Percentiles rank a stretch among this genome's conserved stretches.
phyloP scores from a whole-genome alignment of 2,329 filamentous ascomycete genomes.

The Aspergillus texensis region DNA sequence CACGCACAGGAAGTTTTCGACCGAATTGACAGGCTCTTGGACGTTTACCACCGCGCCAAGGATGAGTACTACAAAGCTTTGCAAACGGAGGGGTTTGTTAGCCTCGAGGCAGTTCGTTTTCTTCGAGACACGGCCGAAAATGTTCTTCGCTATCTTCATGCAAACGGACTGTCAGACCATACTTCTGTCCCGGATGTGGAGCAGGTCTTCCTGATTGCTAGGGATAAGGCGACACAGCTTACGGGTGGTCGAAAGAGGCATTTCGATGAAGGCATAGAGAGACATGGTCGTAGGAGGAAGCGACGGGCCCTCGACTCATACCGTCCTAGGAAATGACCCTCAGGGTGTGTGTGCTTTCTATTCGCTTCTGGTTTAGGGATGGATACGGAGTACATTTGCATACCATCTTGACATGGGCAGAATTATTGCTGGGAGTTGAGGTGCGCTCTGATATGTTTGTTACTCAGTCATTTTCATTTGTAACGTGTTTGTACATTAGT shows the following conservation, averaged over 20 bases:
- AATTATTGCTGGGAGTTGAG: neutral
- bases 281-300: conserved; percentile 13
- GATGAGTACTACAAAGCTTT: conserved; percentile 38
- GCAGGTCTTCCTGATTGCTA: conserved; percentile 35
- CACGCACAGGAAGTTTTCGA: conserved; percentile 1
- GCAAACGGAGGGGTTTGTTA: conserved; percentile 24
- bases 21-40: conserved; percentile 26
- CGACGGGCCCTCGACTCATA: conserved; percentile 29
- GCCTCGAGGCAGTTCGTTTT: conserved; percentile 38
- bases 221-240: conserved; percentile 38
- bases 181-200: conserved; percentile 36
- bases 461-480: neutral
- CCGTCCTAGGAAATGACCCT: conserved; percentile 16
- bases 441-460: neutral
- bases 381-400: neutral
- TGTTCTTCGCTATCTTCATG: conserved; percentile 36
- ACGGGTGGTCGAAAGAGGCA: conserved; percentile 43
- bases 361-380: neutral
- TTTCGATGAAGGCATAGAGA: conserved; percentile 32
- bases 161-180: conserved; percentile 28
- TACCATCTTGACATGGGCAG: neutral
- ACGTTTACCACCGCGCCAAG: conserved; percentile 40
- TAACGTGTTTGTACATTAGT: neutral
- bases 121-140: conserved; percentile 50
- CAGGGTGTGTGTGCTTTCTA: neutral